Percentiles rank a stretch among this genome's conserved stretches.
phyloP scores from a whole-genome alignment of 352 stramenopile genomes.

The Phytophthora syringae region DNA sequence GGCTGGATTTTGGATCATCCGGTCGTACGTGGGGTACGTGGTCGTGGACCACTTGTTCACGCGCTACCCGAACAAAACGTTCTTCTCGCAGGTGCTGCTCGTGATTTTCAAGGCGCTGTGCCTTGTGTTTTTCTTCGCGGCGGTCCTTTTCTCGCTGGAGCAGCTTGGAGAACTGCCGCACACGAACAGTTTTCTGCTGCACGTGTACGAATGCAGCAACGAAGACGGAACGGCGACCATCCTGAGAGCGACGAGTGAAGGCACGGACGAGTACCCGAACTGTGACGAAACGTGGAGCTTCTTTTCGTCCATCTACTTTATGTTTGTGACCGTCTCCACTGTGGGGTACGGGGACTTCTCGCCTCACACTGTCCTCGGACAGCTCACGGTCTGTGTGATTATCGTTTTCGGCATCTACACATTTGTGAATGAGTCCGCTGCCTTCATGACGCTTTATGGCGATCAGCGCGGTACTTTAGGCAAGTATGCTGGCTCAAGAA shows the following conservation, averaged over 20 bases:
- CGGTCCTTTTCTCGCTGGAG: conserved; percentile 86
- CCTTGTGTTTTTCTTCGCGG: conserved; percentile 87
- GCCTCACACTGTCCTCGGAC: conserved; percentile 82
- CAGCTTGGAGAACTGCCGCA: conserved; percentile 82
- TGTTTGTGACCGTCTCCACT: conserved; percentile 90
- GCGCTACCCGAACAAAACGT: conserved; percentile 81
- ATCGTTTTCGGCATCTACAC: conserved; percentile 90
- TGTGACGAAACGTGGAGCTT: conserved; percentile 87
- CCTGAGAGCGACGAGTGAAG: conserved; percentile 57
- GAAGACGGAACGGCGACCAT: conserved; percentile 51
- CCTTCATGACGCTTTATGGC: conserved; percentile 79
- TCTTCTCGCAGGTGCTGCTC: conserved; percentile 77
- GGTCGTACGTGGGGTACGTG: conserved; percentile 86
- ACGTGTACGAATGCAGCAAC: conserved; percentile 87
- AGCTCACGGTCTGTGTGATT: conserved; percentile 80
- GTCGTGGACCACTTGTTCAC: conserved; percentile 78
- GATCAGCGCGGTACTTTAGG: conserved; percentile 63
- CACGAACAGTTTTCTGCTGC: conserved; percentile 82
- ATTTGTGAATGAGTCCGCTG: conserved; percentile 84
- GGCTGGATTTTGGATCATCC: conserved; percentile 87
- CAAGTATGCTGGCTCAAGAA: conserved; percentile 69
- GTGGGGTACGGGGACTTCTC: conserved; percentile 90
- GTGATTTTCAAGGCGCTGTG: conserved; percentile 80
- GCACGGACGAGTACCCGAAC: conserved; percentile 53
- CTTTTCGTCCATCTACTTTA: conserved; percentile 91